Base-by-base conservation (phyloP, 441 rosid species). In the Populus hybrid region DNA sequence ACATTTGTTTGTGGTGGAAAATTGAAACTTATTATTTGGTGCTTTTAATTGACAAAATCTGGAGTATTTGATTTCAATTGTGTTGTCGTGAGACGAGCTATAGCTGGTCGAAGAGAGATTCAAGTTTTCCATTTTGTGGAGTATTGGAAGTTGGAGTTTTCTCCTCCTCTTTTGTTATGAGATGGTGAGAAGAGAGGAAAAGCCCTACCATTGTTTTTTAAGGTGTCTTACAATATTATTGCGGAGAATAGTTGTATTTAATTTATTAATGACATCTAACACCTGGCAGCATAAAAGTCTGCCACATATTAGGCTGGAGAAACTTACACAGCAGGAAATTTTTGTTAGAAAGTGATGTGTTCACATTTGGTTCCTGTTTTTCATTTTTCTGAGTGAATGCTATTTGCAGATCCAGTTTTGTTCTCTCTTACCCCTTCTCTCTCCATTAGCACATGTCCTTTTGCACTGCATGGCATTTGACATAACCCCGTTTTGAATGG, bases 401-500 rank as follows among this genome's bases (percentile, higher is more conserved):
- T 79, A n/a, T 24, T 76, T 38, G 32, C 57, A 11, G 57, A 46
- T 69, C 18, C 20, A 42, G 23, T 76, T 26, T 59, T 67, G 8
- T 67, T 34, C 16, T 2, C 46, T 36, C 8, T 10, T 32, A 59
- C 32, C n/a, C 20, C 70, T 10, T 14, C 57, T 18, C 57, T 6
- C 18, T 46, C 6, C 57, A 46, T 1, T 12, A 46, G 57, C 57
- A 46, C 57, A 14, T 46, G 5, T 46, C 18, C 57, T 46, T 9
- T 28, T 67, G 35, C 14, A 30, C 10, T 14, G 20, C 57, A 46
- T 46, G 20, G 20, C 36, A 26, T 8, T 78, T 75, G 70, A 57
- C 32, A 20, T 74, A 16, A 35, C 16, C 9, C 26, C 9, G 30
- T 74, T 77, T 74, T 74, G 74, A 26, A 70, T 84, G 81, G 81